Base-by-base conservation (phyloP, 129 eudicot genomes). In the Heracleum sosnowskyi region DNA sequence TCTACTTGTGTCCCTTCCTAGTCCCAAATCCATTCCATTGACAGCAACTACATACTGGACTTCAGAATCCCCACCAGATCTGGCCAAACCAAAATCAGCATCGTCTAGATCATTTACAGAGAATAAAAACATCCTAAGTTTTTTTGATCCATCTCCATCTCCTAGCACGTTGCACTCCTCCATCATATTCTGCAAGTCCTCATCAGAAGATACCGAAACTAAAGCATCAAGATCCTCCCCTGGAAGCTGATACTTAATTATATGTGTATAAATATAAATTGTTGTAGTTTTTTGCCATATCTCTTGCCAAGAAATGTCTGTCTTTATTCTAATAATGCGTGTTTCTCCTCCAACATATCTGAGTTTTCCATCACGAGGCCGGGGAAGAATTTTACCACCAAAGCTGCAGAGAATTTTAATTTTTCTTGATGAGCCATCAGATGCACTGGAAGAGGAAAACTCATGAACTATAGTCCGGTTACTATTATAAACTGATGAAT, bases 311-410 rank as follows among this genome's bases (percentile, higher is more conserved):
- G 90, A 41, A 70, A 91, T 83, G 74, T 93, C 91, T 76, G 75
- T 86, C 72, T 60, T 81, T 79, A 93, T 84, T 35, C 97, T 86
- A 31, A 89, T 80, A 68, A 93, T 89, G 13, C 87, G 91, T 17
- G 98, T 91, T 76, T 91, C 97, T 74, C 98, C 98, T 35, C 98
- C 98, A 70, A 91, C 98, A 76, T 93, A 93, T 85, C 98, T 84
- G 53, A 93, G 94, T 79, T 93, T 93, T 33, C 94, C 87, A 79
- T 93, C 98, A 81, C 90, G 84, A 22, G 98, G 98, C 60, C 93
- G 97, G n/a, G 95, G 98, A 77, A 93, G 37, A 37, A 93, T 79
- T 79, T 81, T 90, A 36, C 98, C 98, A 5, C 92, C 98, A 82
- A 89, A 93, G 85, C 98, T 93, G 87, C 98, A 93, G 41, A 93